Base-by-base conservation (phyloP, 139 green algal species). In the Chlamydomonas asymmetrica region DNA sequence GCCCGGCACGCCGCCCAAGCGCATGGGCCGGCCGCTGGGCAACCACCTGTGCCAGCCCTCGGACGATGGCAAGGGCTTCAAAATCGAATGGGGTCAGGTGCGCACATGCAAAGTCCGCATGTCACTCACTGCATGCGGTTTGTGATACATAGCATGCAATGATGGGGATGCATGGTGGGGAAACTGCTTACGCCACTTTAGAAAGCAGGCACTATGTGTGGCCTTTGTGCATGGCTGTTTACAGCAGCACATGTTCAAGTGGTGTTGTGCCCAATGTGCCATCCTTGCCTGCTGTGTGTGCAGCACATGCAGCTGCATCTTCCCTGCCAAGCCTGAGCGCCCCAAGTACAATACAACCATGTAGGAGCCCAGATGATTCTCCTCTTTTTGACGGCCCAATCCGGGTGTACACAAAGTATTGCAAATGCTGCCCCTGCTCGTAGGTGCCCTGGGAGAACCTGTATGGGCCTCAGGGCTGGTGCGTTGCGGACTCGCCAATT, bases 401-500 rank as follows among this genome's bases (percentile, higher is more conserved):
- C 4, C n/a, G 13, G 13, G 23, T 4, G 23, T 57, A 25, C 67
- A 29, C n/a, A 61, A 52, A 10, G 27, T 35, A 40, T 34, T 70
- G 65, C 59, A 41, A 10, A 65, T 45, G 63, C 76, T 39, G 38
- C 31, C 31, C 20, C 20, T 56, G 23, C 32, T 39, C 25, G 16
- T n/a, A 73, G 43, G 48, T 79, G 40, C 76, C 78, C 16, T 83
- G 60, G 39, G 52, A 70, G 29, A 32, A 78, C 4, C 40, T 87
- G 38, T 87, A 84, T 49, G 82, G 77, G 2, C 74, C 73, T 9
- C n/a, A 80, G 2, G 82, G 82, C 27, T 87, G 82, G 82, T 87
- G 82, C 60, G 67, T 78, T 29, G 65, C 74, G 0, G 57, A 84
- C 39, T 56, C 52, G 25, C 63, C 74, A 2, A 27, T 71, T 3